phyloP scores from a whole-genome alignment of 2,329 filamentous ascomycete genomes.

The Colletotrichum graminicola region DNA sequence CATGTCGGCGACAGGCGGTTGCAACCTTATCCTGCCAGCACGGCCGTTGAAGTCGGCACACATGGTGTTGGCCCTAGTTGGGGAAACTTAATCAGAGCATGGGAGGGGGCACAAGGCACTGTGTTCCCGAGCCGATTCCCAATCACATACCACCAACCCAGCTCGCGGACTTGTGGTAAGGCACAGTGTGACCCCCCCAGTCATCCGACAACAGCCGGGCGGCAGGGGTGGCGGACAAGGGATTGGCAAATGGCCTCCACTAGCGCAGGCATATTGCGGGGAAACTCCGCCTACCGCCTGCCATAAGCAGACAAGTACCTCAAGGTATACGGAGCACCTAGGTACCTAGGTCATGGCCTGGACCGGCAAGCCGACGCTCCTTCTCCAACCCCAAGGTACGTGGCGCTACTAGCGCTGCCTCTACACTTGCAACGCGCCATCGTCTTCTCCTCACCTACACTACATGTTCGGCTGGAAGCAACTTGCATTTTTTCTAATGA shows the following conservation, averaged over 20 bases:
- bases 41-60: constrained; percentile 7
- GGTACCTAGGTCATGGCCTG: neutral
- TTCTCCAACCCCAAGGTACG: neutral
- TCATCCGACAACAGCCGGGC: constrained; percentile 28
- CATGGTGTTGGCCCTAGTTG: constrained; percentile 10
- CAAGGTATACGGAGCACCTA: neutral
- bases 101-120: neutral
- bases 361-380: neutral
- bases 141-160: constrained; percentile 26
- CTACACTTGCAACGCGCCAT: neutral
- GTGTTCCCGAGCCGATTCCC: neutral
- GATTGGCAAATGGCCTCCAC: constrained; percentile 21
- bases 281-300: constrained; percentile 31
- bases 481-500: neutral
- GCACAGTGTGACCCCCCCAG: constrained; percentile 26
- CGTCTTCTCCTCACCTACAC: no score
- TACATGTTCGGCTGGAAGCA: neutral
- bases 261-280: constrained; percentile 33
- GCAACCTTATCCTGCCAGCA: constrained; percentile 14
- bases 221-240: constrained; percentile 12
- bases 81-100: neutral
- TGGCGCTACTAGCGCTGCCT: neutral
- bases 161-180: neutral
- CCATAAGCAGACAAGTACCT: constrained; percentile 5
- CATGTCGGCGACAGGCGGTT: neutral